These are phyloP conservation scores for Aristolochia contorta DNA, from an alignment of 164 flowering plant species.

Conservation along the genomic window DNA sequence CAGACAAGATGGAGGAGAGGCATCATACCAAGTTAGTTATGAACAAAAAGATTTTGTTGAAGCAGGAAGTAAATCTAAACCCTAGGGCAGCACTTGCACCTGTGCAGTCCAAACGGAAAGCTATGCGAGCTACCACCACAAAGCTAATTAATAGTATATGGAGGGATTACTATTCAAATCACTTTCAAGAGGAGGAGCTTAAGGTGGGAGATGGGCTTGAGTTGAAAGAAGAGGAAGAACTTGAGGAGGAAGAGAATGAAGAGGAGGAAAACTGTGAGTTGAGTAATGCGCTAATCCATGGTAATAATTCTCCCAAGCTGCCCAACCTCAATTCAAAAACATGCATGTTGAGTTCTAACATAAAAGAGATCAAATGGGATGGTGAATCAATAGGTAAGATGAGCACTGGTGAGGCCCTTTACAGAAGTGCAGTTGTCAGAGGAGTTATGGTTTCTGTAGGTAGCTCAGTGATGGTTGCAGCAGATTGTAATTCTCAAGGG, in stretches of 20 bases:
- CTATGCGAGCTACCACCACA: constrained; percentile 83
- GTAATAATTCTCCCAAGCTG: constrained; percentile 13
- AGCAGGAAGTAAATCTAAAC: constrained; percentile 44
- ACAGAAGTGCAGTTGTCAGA: constrained; percentile 38
- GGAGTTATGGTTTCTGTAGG: constrained; percentile 54
- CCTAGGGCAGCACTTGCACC: constrained; percentile 61
- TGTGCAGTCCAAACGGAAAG: constrained; percentile 48
- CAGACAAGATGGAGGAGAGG: constrained; percentile 56
- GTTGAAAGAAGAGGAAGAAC: constrained; percentile 34
- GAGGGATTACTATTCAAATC: constrained; percentile 83
- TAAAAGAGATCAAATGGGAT: constrained; percentile 45
- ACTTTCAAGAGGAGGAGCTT: constrained; percentile 39
- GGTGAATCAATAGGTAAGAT: constrained; percentile 49
- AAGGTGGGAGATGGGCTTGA: constrained; percentile 37
- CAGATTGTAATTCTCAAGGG: constrained; percentile 29
- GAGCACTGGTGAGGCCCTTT: constrained; percentile 40
- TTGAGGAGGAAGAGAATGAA: constrained; percentile 35
- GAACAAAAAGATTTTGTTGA: constrained; percentile 39
- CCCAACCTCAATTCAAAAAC: constrained; percentile 18
- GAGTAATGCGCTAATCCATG: constrained; percentile 13
- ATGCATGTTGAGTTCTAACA: constrained; percentile 14
- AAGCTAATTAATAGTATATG: constrained; percentile 67
- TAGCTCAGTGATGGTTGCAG: constrained; percentile 42
- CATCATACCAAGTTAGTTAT: constrained; percentile 75
- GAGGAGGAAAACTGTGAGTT: constrained; percentile 10